Base-by-base conservation (phyloP, 2,329 filamentous ascomycete genomes). In the Emericellopsis atlantica region DNA sequence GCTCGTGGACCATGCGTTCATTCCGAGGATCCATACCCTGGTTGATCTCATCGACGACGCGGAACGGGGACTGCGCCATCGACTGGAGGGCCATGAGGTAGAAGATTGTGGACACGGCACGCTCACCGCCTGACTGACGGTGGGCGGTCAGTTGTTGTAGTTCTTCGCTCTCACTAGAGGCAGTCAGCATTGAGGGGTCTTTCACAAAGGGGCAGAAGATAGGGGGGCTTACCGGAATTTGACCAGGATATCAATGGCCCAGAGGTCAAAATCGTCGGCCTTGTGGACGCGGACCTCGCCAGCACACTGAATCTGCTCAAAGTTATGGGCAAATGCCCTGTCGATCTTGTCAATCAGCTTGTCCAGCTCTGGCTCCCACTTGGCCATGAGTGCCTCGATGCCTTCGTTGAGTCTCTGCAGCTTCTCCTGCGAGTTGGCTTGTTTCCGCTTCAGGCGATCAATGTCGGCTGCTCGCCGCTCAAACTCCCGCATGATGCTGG, bases 21-120 rank as follows among this genome's bases (percentile, higher is more conserved):
- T 98, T 98, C 53, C 92, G 81, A 35, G 90, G 92, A 59, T 98
- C 92, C 92, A 98, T 98, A 49, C 92, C 92, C 64, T 98, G 92
- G 57, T 98, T 98, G 70, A 98, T 98, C 66, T 98, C 92, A 62
- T 98, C 92, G 44, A 98, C 92, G 39, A 98, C 90, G 40, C 92
- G 87, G 74, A 98, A 98, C 1, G 92, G 92, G 4, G 89, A 88
- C 53, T 88, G 84, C 14, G 92, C 90, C 53, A 98, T 80, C 39
- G 85, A 85, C 60, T 98, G 92, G 22, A 98, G 75, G 5, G 92
- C 87, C 89, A 98, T 96, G 43, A 98, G 85, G 65, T 93, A 98
- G 72, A 96, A 98, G 55, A 96, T 94, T 12, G 92, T 98, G 18
- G 87, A 94, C 18, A 98, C 90, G 21, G 92, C 87, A 44, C 92